Base-by-base conservation (phyloP, 805 yeast genomes). In the Cyberlindnera misumaiensis region DNA sequence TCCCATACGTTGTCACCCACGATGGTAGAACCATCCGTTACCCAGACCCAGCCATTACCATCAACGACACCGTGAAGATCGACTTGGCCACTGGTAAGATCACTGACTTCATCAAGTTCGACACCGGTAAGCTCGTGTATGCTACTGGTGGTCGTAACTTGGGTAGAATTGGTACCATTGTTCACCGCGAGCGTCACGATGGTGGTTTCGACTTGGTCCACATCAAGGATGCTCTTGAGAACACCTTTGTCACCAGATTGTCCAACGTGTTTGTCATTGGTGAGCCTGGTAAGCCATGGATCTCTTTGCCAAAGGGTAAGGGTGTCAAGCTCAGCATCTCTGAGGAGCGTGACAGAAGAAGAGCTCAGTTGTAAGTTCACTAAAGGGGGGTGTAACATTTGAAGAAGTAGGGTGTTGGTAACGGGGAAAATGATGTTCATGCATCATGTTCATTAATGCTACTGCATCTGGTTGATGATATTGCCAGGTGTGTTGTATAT, bases 11-110 rank as follows among this genome's bases (percentile, higher is more conserved):
- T 65, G 97, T 90, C 59, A 90, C 98, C 66, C 98, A 90, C 82
- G 98, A 90, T 67, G 97, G 98, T 73, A 89, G 98, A 82, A 90
- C 98, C 66, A 75, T 90, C 77, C 89, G 97, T 75, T 90, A 89
- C 87, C 97, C 97, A 71, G 97, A 90, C 68, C 98, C 98, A 73
- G 70, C 73, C 59, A 80, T 90, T 82, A 90, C 77, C 75, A 88
- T 87, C 64, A 89, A 93, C 80, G 98, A 90, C 77, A 85, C 97
- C 59, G 96, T 90, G 66, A 89, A 89, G 82, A 74, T 90, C 65
- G 96, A 90, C 73, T 77, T 90, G 64, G 95, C 90, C 60, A 72
- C 96, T 56, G 97, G 97, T 70, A 90, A 90, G 80, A 81, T 88
- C 68, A 70, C 83, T 45, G 89, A 85, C 56, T 85, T 71, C 74